A percentile compares a stretch with the other conserved stretches of the same genome.
phyloP scores from a whole-genome alignment of 805 yeast genomes.

The Metschnikowia reukaufii region DNA sequence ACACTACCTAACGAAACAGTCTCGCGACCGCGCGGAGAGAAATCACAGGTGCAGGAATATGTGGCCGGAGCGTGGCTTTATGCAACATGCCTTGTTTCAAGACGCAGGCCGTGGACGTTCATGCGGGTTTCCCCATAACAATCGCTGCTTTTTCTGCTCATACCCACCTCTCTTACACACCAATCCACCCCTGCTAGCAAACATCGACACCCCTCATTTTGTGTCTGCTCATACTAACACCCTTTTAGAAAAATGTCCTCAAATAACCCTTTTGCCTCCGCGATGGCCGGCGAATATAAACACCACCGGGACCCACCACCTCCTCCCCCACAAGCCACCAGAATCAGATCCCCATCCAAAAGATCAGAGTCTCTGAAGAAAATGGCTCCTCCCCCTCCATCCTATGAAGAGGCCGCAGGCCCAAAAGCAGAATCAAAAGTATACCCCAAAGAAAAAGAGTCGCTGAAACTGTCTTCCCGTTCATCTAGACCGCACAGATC shows the following conservation, averaged over 20 bases:
- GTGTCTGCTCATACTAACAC: conserved; percentile 12
- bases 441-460: conserved; percentile 55
- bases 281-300: conserved; percentile 36
- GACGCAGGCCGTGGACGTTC: conserved; percentile 2
- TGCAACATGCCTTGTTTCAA: conserved; percentile 6
- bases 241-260: conserved; percentile 36
- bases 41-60: conserved; percentile 6
- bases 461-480: conserved; percentile 16
- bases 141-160: conserved; percentile 5
- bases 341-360: conserved; percentile 17
- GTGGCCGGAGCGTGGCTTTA: conserved; percentile 3
- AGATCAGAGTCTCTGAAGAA: conserved; percentile 21
- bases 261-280: conserved; percentile 56
- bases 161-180: not conserved
- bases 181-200: not conserved
- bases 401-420: conserved; percentile 72
- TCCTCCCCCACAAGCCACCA: conserved; percentile 21
- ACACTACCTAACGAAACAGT: too few relatives aligned
- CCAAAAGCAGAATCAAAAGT: conserved; percentile 39
- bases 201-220: not conserved
- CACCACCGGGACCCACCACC: conserved; percentile 41
- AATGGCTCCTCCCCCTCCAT: conserved; percentile 51
- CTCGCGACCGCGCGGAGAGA: conserved; percentile 5
- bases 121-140: conserved; percentile 7
- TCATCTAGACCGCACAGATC: conserved; percentile 22